phyloP scores from a whole-genome alignment of 2,329 filamentous ascomycete genomes.

The Colletotrichum phormii region DNA sequence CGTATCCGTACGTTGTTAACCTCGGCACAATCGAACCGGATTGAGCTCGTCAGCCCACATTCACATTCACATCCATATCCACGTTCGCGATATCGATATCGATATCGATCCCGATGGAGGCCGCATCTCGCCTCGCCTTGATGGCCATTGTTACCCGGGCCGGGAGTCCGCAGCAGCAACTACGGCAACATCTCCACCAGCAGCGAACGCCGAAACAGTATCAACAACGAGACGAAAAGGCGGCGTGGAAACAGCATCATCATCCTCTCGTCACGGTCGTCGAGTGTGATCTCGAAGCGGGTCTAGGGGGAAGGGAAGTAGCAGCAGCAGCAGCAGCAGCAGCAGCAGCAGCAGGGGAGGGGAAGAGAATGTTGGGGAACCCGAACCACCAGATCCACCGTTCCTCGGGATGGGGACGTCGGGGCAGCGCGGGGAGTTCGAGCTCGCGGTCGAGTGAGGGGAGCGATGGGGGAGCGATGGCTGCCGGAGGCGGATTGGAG shows the following conservation, averaged over 20 bases:
- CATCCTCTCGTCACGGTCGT: slow-evolving; percentile 14
- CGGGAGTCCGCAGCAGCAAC: neutral
- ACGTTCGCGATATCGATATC: neutral
- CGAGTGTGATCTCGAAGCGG: slow-evolving; percentile 21
- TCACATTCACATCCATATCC: neutral
- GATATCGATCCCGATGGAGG: slow-evolving; percentile 8
- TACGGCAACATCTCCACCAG: neutral
- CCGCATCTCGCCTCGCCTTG: slow-evolving; percentile 14
- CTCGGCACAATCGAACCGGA: neutral
- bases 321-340: neutral
- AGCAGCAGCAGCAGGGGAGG: neutral
- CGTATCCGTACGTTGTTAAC: neutral
- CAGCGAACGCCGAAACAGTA: neutral
- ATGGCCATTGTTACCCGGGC: slow-evolving; percentile 13
- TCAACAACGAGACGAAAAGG: slow-evolving; percentile 16
- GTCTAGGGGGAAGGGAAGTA: neutral
- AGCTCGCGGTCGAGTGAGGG: neutral
- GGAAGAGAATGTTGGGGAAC: neutral
- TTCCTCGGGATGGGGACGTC: neutral
- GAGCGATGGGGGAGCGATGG: slow-evolving; percentile 33
- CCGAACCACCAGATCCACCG: neutral
- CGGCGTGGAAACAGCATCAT: slow-evolving; percentile 8
- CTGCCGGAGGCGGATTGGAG: slow-evolving; percentile 5
- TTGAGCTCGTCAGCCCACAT: neutral
- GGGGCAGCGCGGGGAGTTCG: neutral